Evolutionary conservation across 805 yeast species (phyloP).

Genomic region (Danielia reshetovae): DNA sequence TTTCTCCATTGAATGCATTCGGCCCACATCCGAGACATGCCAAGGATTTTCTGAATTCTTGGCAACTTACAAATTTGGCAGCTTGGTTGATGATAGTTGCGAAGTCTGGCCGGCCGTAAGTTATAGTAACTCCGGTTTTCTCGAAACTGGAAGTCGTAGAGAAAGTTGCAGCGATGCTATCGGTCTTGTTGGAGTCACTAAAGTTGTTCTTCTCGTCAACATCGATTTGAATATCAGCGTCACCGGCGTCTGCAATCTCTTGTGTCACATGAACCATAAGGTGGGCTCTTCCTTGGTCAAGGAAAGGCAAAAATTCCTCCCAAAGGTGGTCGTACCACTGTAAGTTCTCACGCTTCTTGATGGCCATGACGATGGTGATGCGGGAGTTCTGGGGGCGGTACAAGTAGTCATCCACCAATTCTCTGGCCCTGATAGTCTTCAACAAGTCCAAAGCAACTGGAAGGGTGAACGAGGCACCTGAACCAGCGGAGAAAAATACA

Average conservation of each 20-base stretch:
- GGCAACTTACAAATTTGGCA: conserved; percentile 9
- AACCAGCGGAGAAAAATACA: conserved; percentile 39
- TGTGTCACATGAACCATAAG: conserved; percentile 29
- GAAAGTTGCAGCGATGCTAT: not conserved
- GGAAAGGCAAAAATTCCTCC: conserved; percentile 23
- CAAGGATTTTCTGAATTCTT: conserved; percentile 21
- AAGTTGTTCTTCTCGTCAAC: conserved; percentile 1
- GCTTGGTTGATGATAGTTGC: conserved; percentile 16
- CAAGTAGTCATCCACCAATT: conserved; percentile 26
- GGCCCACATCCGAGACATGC: conserved; percentile 45
- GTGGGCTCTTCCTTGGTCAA: conserved; percentile 18
- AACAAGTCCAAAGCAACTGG: conserved; percentile 43
- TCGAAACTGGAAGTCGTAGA: not conserved
- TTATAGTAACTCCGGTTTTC: conserved; percentile 4
- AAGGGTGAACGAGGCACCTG: conserved; percentile 45
- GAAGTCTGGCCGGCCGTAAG: conserved; percentile 18
- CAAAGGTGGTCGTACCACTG: conserved; percentile 37
- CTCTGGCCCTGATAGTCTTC: conserved; percentile 22
- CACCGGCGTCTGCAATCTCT: conserved; percentile 9
- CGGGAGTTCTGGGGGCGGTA: conserved; percentile 26
- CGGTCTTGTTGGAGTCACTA: not conserved
- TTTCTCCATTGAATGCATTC: conserved; percentile 22
- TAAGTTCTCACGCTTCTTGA: conserved; percentile 22
- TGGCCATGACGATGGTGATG: conserved; percentile 32
- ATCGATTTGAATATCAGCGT: not conserved